A percentile compares a stretch with the other conserved stretches of the same genome.
phyloP scores from a whole-genome alignment of 106 monocot genomes.

The Hemerocallis citrina region DNA sequence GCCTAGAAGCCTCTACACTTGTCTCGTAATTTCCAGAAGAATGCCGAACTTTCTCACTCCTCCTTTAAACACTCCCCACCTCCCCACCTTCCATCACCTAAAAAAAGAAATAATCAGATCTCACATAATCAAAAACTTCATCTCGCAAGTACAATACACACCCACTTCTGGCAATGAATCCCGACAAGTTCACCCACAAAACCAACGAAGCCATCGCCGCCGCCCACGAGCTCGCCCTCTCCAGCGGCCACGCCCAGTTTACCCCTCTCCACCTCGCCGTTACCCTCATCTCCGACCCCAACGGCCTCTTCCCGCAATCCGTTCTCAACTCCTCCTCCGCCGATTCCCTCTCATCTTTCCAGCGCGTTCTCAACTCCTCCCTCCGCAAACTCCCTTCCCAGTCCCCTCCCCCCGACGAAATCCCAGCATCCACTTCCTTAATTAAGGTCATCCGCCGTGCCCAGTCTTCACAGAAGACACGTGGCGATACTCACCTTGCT shows the following conservation, averaged over 20 bases:
- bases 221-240: conserved; percentile 42
- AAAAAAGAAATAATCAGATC: no score
- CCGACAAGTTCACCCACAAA: conserved; percentile 60
- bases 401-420: conserved; percentile 40
- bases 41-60: no score
- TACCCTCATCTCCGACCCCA: conserved; percentile 21
- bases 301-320: conserved; percentile 35
- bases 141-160: no score
- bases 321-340: conserved; percentile 16
- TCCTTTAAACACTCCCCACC: no score
- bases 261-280: conserved; percentile 49
- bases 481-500: conserved; percentile 51
- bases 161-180: conserved; percentile 63
- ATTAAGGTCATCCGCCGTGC: conserved; percentile 45
- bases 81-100: no score
- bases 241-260: conserved; percentile 41
- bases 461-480: conserved; percentile 40
- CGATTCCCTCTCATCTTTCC: conserved; percentile 21
- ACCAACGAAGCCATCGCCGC: conserved; percentile 44
- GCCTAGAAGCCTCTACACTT: no score
- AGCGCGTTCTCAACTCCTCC: conserved; percentile 28
- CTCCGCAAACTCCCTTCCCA: conserved; percentile 52
- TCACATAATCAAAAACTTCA: no score
- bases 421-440: conserved; percentile 44
- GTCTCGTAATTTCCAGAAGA: no score